A percentile compares a stretch with the other conserved stretches of the same genome.
phyloP scores from a whole-genome alignment of 2,329 filamentous ascomycete species.

The Penicillium sumatraense region DNA sequence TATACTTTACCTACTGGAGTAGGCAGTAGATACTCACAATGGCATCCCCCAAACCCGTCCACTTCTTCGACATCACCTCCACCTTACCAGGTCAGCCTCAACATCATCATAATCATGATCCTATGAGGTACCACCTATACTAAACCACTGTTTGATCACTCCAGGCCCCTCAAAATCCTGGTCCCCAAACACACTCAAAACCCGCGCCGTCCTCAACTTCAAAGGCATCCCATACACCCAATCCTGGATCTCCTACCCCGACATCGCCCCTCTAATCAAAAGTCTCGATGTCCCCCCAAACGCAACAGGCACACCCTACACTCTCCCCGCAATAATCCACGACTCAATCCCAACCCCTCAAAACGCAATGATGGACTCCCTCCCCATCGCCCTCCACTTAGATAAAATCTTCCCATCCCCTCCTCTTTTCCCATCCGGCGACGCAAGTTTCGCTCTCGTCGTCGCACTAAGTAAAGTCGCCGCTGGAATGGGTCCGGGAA shows the following conservation, averaged over 20 bases:
- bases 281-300: slow-evolving; percentile 27
- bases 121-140: background rate
- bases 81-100: slow-evolving; percentile 29
- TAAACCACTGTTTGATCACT: background rate
- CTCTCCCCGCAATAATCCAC: slow-evolving; percentile 41
- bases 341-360: slow-evolving; percentile 23
- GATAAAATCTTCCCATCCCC: slow-evolving; percentile 35
- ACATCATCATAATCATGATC: background rate
- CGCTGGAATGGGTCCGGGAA: background rate
- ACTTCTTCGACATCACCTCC: slow-evolving; percentile 41
- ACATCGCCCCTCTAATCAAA: slow-evolving; percentile 33
- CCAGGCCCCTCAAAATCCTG: slow-evolving; percentile 35
- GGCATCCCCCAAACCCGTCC: slow-evolving; percentile 30
- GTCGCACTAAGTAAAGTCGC: slow-evolving; percentile 25
- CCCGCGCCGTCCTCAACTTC: slow-evolving; percentile 31
- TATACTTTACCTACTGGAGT: too few relatives aligned
- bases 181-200: slow-evolving; percentile 34
- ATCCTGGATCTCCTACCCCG: slow-evolving; percentile 31
- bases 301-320: slow-evolving; percentile 26
- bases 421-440: slow-evolving; percentile 38
- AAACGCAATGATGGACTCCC: slow-evolving; percentile 39
- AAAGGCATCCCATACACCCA: slow-evolving; percentile 35
- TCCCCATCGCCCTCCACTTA: slow-evolving; percentile 37
- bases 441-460: slow-evolving; percentile 38
- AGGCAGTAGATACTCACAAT: slow-evolving; percentile 17